A percentile compares a stretch with the other conserved stretches of the same genome.
These are phyloP conservation scores for Ogataea minuta DNA, from an alignment of 805 yeast genomes.

Conservation along the genomic window DNA sequence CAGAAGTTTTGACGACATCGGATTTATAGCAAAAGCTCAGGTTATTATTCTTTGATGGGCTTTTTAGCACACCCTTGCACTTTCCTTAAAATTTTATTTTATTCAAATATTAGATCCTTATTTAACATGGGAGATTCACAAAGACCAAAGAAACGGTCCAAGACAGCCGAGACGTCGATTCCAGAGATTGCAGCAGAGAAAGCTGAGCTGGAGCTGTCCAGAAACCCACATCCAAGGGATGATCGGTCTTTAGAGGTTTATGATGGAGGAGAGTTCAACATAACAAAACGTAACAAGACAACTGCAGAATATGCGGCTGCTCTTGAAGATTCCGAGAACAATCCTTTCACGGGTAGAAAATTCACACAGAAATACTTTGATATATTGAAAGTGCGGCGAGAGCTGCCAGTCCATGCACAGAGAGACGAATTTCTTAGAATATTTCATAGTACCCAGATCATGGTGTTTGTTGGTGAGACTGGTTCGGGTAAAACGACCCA, in stretches of 20 bases:
- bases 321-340: conserved; percentile 56
- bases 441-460: conserved; percentile 84
- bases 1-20: conserved; percentile 28
- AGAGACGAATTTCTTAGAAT: conserved; percentile 82
- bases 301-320: conserved; percentile 59
- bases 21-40: not conserved
- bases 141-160: conserved; percentile 49
- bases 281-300: conserved; percentile 57
- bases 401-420: conserved; percentile 92
- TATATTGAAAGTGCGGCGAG: conserved; percentile 75
- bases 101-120: not conserved
- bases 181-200: conserved; percentile 67
- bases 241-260: conserved; percentile 46
- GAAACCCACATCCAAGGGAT: conserved; percentile 45
- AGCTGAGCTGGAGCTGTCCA: conserved; percentile 53
- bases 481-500: conserved; percentile 99
- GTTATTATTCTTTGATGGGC: not conserved
- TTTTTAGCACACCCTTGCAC: conserved; percentile 3
- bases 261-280: conserved; percentile 63
- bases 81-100: conserved; percentile 3
- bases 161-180: conserved; percentile 46
- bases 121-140: conserved; percentile 31
- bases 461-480: conserved; percentile 98
- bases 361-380: conserved; percentile 69
- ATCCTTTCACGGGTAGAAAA: conserved; percentile 75